Percentiles rank a stretch among this genome's conserved stretches.
Conservation (phyloP, 176 grass and related monocot genomes). For the Sorghum bicolor region Sorghum_bicolor_NCBIv3 NC_012873.2:61691501-61692000, state of each 20-base stretch:
- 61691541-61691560: neutral
- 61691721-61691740: neutral
- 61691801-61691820: constrained; percentile 43
- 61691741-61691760: constrained; percentile 19
- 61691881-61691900: constrained; percentile 25
- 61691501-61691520: neutral
- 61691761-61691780: constrained; percentile 3
- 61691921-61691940: neutral
- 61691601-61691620: neutral
- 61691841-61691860: constrained; percentile 47
- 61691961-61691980: neutral
- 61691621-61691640: neutral
- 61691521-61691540: neutral
- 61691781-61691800: constrained; percentile 18
- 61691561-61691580: neutral
- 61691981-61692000: neutral
- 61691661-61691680: neutral
- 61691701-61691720: neutral
- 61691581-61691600: neutral
- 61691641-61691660: neutral
- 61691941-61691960: neutral
- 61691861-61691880: constrained; percentile 12
- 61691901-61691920: constrained; percentile 1
- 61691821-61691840: neutral
- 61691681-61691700: constrained; percentile 3